A percentile compares a stretch with the other conserved stretches of the same genome.
These are phyloP conservation scores for Strobilomyces dryophilus DNA, from an alignment of 768 basidiomycete genomes.

Conservation along the genomic window DNA sequence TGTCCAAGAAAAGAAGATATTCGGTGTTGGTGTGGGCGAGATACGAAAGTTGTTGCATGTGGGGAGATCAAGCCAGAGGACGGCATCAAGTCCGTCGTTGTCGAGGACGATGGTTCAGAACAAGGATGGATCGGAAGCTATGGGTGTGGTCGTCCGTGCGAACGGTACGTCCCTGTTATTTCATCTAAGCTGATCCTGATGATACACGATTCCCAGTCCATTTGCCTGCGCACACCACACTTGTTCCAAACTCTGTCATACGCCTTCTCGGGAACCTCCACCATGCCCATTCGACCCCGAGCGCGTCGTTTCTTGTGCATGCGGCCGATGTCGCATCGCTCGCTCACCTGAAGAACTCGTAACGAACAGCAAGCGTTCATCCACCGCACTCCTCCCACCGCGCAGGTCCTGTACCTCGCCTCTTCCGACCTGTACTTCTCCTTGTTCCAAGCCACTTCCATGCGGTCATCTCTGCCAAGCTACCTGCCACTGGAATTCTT, in stretches of 20 bases:
- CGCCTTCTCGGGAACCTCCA: constrained; percentile 53
- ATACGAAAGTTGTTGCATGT: constrained; percentile 55
- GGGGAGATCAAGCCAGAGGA: constrained; percentile 51
- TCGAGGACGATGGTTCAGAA: constrained; percentile 32
- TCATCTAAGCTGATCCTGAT: neutral
- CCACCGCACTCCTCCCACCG: constrained; percentile 29
- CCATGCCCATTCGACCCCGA: constrained; percentile 73
- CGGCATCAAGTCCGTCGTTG: constrained; percentile 30
- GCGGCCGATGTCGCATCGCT: constrained; percentile 51
- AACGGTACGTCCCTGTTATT: constrained; percentile 37
- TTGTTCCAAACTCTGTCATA: constrained; percentile 76
- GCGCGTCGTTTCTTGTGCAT: constrained; percentile 72
- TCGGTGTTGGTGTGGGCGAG: constrained; percentile 80
- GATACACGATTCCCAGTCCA: constrained; percentile 32
- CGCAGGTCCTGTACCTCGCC: constrained; percentile 63
- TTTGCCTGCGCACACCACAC: constrained; percentile 77
- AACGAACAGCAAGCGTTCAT: neutral
- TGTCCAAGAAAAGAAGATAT: constrained; percentile 55
- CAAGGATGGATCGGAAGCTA: constrained; percentile 63
- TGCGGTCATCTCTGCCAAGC: constrained; percentile 75
- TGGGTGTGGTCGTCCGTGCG: constrained; percentile 59
- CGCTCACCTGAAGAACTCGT: constrained; percentile 34
- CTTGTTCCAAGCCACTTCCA: constrained; percentile 59
- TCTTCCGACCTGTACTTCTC: constrained; percentile 73
- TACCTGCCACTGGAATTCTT: constrained; percentile 73